Conservation (phyloP, 495 filamentous ascomycete genomes). For the Neurospora tetraspora region DNA sequence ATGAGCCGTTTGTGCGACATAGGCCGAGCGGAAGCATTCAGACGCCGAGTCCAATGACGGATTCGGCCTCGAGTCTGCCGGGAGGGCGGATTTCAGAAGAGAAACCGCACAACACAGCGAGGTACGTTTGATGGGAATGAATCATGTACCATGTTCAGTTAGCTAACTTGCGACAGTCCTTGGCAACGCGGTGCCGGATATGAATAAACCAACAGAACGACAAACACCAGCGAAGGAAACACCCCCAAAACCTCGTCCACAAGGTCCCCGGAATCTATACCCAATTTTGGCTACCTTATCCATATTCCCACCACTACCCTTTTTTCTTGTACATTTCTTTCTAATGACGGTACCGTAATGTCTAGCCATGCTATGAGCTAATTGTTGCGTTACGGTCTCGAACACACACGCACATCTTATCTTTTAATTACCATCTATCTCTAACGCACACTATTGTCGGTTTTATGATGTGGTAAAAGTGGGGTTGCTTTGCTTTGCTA, state of each 20-base stretch:
- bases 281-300: neutral
- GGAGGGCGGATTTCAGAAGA: constrained; percentile 12
- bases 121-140: constrained; percentile 24
- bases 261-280: neutral
- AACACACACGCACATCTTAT: neutral
- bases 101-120: constrained; percentile 26
- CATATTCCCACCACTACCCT: neutral
- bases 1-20: constrained; percentile 5
- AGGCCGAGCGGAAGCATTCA: constrained; percentile 14
- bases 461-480: neutral
- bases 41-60: constrained; percentile 14
- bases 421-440: neutral
- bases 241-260: neutral
- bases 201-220: constrained; percentile 18
- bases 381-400: neutral
- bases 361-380: neutral
- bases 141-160: constrained; percentile 3
- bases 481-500: neutral
- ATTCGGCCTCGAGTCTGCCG: constrained; percentile 8
- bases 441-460: neutral
- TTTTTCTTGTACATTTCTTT: neutral
- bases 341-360: neutral
- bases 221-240: neutral
- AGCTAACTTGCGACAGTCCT: constrained; percentile 24
- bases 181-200: constrained; percentile 50